Evolutionary conservation across 257 asterid genomes (phyloP).

Genomic region (Mentha longifolia): DNA sequence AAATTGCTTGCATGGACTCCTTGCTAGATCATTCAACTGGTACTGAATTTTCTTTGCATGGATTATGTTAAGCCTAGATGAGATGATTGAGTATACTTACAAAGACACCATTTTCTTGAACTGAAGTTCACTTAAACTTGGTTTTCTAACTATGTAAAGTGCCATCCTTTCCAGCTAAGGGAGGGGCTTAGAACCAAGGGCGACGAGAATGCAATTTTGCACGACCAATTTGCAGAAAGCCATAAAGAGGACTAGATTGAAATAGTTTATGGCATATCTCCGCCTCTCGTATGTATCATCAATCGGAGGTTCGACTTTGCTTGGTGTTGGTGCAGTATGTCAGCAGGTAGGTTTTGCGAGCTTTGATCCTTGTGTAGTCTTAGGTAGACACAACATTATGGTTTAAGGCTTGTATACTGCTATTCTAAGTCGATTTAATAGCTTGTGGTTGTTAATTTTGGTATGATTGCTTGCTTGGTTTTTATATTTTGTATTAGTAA

Average conservation of each 20-base stretch:
- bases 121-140: neutral
- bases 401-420: slow-evolving; percentile 33
- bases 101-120: neutral
- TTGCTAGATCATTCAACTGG: neutral
- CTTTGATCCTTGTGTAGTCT: slow-evolving; percentile 35
- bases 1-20: neutral
- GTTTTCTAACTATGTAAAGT: slow-evolving; percentile 5
- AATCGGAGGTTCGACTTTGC: too few species aligned
- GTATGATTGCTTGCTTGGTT: slow-evolving; percentile 25
- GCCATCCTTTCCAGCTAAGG: slow-evolving; percentile 47
- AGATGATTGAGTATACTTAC: neutral
- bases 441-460: slow-evolving; percentile 33
- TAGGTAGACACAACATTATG: slow-evolving; percentile 23
- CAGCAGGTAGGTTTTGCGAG: slow-evolving; percentile 13
- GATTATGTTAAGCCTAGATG: neutral
- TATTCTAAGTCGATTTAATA: slow-evolving; percentile 19
- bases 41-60: neutral
- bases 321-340: slow-evolving; percentile 30
- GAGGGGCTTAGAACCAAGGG: slow-evolving; percentile 52
- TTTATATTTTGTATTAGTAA: neutral
- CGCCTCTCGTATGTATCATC: too few species aligned
- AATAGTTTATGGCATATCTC: slow-evolving; percentile 21
- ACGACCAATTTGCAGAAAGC: slow-evolving; percentile 37
- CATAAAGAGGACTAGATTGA: slow-evolving; percentile 50
- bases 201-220: slow-evolving; percentile 41